Evolutionary conservation across 495 filamentous ascomycete genomes (phyloP).

Genomic region (Entonaema liquescens): DNA sequence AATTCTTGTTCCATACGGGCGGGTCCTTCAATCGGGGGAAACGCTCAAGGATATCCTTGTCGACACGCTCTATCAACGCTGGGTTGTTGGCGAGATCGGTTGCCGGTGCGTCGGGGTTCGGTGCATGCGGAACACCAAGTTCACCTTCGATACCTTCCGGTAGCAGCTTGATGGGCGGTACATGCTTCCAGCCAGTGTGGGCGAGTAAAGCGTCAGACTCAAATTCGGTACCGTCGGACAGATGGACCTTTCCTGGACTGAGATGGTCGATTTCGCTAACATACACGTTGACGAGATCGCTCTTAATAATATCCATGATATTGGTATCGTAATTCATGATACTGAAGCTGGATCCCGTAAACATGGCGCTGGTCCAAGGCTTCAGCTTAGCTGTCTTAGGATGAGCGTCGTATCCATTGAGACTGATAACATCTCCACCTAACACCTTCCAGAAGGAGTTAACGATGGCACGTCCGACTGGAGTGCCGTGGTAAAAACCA

Average conservation of each 20-base stretch:
- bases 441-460: constrained; percentile 71
- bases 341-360: constrained; percentile 63
- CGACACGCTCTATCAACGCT: constrained; percentile 54
- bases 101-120: constrained; percentile 33
- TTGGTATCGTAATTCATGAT: constrained; percentile 74
- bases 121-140: constrained; percentile 54
- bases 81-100: constrained; percentile 46
- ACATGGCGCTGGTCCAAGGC: constrained; percentile 68
- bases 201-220: constrained; percentile 72
- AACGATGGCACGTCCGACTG: constrained; percentile 69
- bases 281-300: constrained; percentile 67
- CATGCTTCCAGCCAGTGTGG: constrained; percentile 73
- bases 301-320: constrained; percentile 66
- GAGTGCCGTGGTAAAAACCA: constrained; percentile 68
- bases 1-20: constrained; percentile 54
- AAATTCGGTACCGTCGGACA: constrained; percentile 64
- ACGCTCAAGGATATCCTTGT: constrained; percentile 69
- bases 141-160: constrained; percentile 62
- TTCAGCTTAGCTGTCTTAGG: constrained; percentile 67
- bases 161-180: constrained; percentile 69
- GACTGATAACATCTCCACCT: constrained; percentile 60
- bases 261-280: constrained; percentile 69
- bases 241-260: constrained; percentile 58
- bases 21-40: constrained; percentile 70
- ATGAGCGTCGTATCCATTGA: constrained; percentile 64